Conservation (phyloP, 2,329 filamentous ascomycete genomes). For the Didymella segeticola region DNA sequence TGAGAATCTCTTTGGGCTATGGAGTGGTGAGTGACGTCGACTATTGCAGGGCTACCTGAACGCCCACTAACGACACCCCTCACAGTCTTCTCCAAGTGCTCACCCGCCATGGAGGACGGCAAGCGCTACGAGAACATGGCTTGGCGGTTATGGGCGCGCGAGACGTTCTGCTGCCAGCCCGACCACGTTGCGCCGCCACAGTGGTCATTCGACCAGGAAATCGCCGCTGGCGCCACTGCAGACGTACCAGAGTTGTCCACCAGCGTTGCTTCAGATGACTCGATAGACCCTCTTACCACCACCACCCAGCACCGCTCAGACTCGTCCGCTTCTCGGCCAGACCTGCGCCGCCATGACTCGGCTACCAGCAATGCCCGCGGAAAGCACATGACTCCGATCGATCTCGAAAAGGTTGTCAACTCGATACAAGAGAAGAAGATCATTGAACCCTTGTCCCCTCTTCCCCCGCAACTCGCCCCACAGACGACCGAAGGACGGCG, state of each 20-base stretch:
- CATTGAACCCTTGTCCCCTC: slow-evolving; percentile 64
- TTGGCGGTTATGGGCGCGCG: slow-evolving; percentile 94
- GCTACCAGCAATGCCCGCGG: slow-evolving; percentile 73
- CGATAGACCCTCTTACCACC: slow-evolving; percentile 53
- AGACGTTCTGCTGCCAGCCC: slow-evolving; percentile 85
- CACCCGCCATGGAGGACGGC: slow-evolving; percentile 91
- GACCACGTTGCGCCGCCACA: slow-evolving; percentile 51
- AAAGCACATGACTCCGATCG: slow-evolving; percentile 89
- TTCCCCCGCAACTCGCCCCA: slow-evolving; percentile 50
- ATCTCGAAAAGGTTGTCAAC: slow-evolving; percentile 91
- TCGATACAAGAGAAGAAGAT: slow-evolving; percentile 86
- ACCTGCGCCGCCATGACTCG: slow-evolving; percentile 74
- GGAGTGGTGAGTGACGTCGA: slow-evolving; percentile 77
- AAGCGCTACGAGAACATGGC: slow-evolving; percentile 89
- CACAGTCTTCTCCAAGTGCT: slow-evolving; percentile 90
- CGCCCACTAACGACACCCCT: slow-evolving; percentile 30
- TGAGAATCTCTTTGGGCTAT: slow-evolving; percentile 94
- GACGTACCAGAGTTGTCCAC: slow-evolving; percentile 55
- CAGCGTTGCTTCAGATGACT: slow-evolving; percentile 55
- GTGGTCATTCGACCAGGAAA: slow-evolving; percentile 43
- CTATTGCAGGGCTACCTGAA: neutral
- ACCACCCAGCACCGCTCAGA: slow-evolving; percentile 54
- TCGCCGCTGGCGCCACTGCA: slow-evolving; percentile 33
- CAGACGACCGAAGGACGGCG: slow-evolving; percentile 17
- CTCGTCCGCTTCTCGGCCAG: slow-evolving; percentile 65